Base-by-base conservation (phyloP, 2,329 filamentous ascomycete genomes). In the Trichoderma cornu-damae region DNA sequence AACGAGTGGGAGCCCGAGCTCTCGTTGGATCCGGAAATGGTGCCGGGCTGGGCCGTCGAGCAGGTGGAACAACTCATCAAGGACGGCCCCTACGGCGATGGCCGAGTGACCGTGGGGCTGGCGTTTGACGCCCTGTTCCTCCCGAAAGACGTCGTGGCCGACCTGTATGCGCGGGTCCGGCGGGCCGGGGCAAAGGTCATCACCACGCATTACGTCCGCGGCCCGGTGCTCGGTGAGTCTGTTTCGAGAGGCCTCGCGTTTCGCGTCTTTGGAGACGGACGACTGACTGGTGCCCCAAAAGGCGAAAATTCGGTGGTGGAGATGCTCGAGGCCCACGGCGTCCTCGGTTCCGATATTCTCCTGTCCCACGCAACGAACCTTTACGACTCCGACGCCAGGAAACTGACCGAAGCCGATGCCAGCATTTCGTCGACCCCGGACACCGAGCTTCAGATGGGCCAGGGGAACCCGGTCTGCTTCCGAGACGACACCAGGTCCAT, bases 401-500 rank as follows among this genome's bases (percentile, higher is more conserved):
- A 34, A 18, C 54, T 79, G 16, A 62, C 66, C 28, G 61, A 66
- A 18, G 62, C 69, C 8, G 68, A 70, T 6, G 70, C 69, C 1
- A 67, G 68, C 43, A 64, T 79, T 14, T 76, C 74, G 2, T 70
- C 67, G 14, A 80, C 79, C 0, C 78, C 78, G 0, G 74, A 73
- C n/a, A 77, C 77, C 0, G 79, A 81, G 62, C 63, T 78, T 8
- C 77, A 81, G 60, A 79, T 79, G 76, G 72, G 69, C 0, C 70
- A 71, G 0, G 65, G 69, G 8, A 64, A 67, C 5, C 54, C 61
- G 6, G 59, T 63, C 16, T 59, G 42, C 14, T 63, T 63, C 44
- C 43, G 67, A 62, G 16, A 65, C 56, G 8, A 61, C 24, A 42
- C 53, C 16, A 53, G 47, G 7, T 47, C 47, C 4, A 50, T 60